These are phyloP conservation scores for Solanum etuberosum DNA, from an alignment of 257 asterid genomes.

Conservation along the genomic window DNA sequence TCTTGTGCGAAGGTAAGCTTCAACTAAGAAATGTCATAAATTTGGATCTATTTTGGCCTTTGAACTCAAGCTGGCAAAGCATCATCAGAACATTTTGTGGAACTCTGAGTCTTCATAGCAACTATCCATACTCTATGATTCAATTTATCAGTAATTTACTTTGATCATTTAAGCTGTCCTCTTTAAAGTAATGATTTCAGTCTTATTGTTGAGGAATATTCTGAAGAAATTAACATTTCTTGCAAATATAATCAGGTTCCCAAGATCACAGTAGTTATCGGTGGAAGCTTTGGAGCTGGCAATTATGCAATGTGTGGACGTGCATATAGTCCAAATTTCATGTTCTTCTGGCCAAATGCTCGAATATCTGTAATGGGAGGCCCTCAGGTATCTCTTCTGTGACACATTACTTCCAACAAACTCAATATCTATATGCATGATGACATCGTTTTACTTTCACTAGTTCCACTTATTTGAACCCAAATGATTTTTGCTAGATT, in stretches of 20 bases:
- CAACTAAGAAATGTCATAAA: background rate
- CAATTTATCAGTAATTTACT: background rate
- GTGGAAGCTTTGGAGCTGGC: constrained; percentile 99
- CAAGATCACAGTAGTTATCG: constrained; percentile 70
- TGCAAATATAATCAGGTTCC: constrained; percentile 52
- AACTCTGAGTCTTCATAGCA: background rate
- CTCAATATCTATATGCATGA: background rate
- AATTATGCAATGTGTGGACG: constrained; percentile 99
- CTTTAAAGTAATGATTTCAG: background rate
- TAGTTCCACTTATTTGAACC: background rate
- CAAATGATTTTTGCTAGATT: background rate
- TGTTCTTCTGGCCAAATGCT: constrained; percentile 98
- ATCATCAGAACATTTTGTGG: background rate
- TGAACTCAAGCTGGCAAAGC: background rate
- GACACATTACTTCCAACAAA: background rate
- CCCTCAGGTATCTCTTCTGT: constrained; percentile 53
- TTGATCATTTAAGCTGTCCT: background rate
- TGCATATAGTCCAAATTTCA: constrained; percentile 84
- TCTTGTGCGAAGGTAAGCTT: constrained; percentile 87
- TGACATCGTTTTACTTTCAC: background rate
- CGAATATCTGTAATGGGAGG: constrained; percentile 98
- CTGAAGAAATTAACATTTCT: background rate
- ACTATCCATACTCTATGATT: background rate
- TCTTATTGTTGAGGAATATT: background rate
- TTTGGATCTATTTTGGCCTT: background rate